Percentiles rank a stretch among this genome's conserved stretches.
These are phyloP conservation scores for Monosporascus sp. DNA, from an alignment of 2,329 filamentous ascomycete genomes.

Conservation along the genomic window DNA sequence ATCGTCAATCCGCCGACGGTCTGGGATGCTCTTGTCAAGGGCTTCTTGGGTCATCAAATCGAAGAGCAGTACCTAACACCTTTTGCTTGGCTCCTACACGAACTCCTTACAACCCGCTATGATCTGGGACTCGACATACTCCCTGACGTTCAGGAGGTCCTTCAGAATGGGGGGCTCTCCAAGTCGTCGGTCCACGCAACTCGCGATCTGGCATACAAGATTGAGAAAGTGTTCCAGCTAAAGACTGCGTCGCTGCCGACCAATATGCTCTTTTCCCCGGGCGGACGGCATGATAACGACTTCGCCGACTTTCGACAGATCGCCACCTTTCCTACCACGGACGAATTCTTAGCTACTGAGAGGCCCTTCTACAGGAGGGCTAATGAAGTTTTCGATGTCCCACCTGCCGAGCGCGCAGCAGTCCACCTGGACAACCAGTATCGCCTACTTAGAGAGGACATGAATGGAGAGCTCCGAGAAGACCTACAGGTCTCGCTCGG, in stretches of 20 bases:
- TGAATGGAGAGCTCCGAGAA: conserved; percentile 59
- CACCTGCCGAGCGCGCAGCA: conserved; percentile 30
- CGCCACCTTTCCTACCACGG: conserved; percentile 57
- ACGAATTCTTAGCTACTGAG: conserved; percentile 53
- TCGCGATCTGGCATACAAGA: conserved; percentile 27
- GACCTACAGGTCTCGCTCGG: conserved; percentile 36
- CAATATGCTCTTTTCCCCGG: conserved; percentile 32
- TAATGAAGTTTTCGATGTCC: conserved; percentile 38
- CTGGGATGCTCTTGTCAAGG: conserved; percentile 42
- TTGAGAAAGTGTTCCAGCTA: conserved; percentile 32
- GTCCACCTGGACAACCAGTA: conserved; percentile 66
- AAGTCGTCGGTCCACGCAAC: conserved; percentile 18
- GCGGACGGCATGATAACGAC: conserved; percentile 71
- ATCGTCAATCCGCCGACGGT: conserved; percentile 48
- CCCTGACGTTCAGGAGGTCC: conserved; percentile 16
- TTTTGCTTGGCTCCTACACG: conserved; percentile 44
- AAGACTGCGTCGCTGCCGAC: conserved; percentile 12
- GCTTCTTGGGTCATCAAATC: conserved; percentile 25
- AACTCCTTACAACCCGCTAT: conserved; percentile 33
- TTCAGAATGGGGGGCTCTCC: conserved; percentile 9
- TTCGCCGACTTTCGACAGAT: conserved; percentile 54
- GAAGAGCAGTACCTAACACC: conserved; percentile 24
- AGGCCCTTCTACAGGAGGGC: conserved; percentile 49
- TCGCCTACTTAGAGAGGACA: conserved; percentile 64
- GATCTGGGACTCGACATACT: conserved; percentile 9